Base-by-base conservation (phyloP, 2,329 filamentous ascomycete genomes). In the Phialophora tarda region DNA sequence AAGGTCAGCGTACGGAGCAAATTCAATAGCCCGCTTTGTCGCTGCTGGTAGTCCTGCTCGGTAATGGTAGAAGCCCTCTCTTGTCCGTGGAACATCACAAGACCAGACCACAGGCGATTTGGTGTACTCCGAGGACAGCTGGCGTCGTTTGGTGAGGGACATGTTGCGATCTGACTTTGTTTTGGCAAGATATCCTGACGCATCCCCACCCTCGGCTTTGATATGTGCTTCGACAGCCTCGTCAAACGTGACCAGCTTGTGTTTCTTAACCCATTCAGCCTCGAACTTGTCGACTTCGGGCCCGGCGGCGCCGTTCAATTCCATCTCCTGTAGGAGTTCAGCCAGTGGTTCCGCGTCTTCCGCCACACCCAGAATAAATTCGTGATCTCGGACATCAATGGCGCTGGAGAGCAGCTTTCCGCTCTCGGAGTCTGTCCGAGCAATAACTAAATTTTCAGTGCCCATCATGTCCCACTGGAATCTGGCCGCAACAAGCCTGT, bases 391-490 rank as follows among this genome's bases (percentile, higher is more conserved):
- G 5, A 93, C 90, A 75, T 99, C 95, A 69, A 99, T 91, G 14
- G 93, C 92, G 67, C 91, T 96, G 65, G 91, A 96, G 63, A 99
- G 84, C 24, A 99, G 85, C 77, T 89, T 93, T 54, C 94, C 95
- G 69, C 92, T 96, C 79, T 98, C 95, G 0, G 93, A 96, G 78
- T 99, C 95, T 1, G 95, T 98, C 65, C 95, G 89, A 2, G 95
- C 95, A 76, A 99, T 95, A 50, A 98, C 88, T 3, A 98, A 85
- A 77, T 96, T 98, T 81, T 99, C 95, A 60, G 88, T 89, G 55
- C 94, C 95, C 94, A 99, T 98, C 73, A 97, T 85, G 75, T 99
- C 95, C 94, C 94, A 99, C 76, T 99, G 95, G 82, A 97, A 97
- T 66, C 95, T 89, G 2, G 94, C 89, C 1, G 95, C 93, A 23